Evolutionary conservation across 345 rosid genomes (phyloP), one percentile per base, ranked within the genome.

Genomic region (Carallia pectinifolia): DNA sequence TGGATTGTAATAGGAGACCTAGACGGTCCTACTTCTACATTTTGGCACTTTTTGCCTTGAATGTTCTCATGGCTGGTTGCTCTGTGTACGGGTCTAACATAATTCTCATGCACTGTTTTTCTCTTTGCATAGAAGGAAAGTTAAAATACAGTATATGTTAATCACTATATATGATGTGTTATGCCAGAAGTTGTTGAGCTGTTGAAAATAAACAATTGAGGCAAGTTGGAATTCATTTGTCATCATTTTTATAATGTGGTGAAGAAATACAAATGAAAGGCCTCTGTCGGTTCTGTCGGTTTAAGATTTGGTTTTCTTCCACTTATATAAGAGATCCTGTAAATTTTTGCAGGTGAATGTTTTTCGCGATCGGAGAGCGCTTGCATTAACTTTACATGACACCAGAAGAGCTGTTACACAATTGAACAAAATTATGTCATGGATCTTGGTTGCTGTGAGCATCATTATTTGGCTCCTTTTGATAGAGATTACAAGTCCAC

Each of bases 371-470:
- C 72, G 91, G 39, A 84, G 69, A 83, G 82, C 78, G 2, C 77
- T 91, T 64, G 82, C 76, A 19, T 87, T 87, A 72, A 82, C 90
- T 64, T 64, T 88, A 39, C 81, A 76, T 34, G 93, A 88, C 79
- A 85, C 96, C 6, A 85, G 89, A 82, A 86, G 87, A 70, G 93
- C 88, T 7, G 93, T 89, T 27, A 84, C 72, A 70, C 93, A 91
- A 56, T 62, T 89, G 70, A 81, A 84, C 77, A 86, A 84, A 65
- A 73, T 89, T 6, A 61, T 85, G 65, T 73, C 85, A 0, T 89
- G 50, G 71, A 62, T 89, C 62, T 58, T 89, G 72, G 55, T 80
- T n/a, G 1, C 82, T 30, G 58, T 67, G 9, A 71, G 87, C 2
- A 4, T 83, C 48, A 4, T 87, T 17, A 56, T 89, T 13, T 88